phyloP scores from a whole-genome alignment of 208 protist genomes.

The Jaenimonas drosophilae region DNA sequence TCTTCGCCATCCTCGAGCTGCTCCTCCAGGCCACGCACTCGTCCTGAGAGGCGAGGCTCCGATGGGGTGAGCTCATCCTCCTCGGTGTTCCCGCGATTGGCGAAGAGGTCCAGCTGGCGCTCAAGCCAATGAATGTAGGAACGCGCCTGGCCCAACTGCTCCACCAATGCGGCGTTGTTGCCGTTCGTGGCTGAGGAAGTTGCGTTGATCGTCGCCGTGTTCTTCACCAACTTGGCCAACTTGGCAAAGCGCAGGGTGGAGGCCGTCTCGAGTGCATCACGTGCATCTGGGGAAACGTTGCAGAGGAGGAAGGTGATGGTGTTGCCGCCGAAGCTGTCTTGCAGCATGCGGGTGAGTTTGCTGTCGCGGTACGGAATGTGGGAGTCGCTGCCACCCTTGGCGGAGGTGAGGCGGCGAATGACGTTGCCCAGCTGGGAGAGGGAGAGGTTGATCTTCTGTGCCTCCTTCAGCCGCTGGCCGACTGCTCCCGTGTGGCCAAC shows the following conservation, averaged over 20 bases:
- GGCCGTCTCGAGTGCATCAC: slow-evolving; percentile 53
- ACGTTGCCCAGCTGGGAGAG: slow-evolving; percentile 86
- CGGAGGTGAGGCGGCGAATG: slow-evolving; percentile 45
- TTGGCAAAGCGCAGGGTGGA: slow-evolving; percentile 79
- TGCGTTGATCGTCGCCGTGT: slow-evolving; percentile 23
- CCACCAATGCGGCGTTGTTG: slow-evolving; percentile 1
- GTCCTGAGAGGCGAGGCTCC: too few relatives aligned
- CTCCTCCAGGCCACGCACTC: too few relatives aligned
- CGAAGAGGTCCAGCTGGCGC: slow-evolving; percentile 24
- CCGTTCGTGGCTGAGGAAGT: slow-evolving; percentile 9
- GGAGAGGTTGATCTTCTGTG: slow-evolving; percentile 88
- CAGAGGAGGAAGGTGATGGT: slow-evolving; percentile 67
- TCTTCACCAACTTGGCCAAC: slow-evolving; percentile 34
- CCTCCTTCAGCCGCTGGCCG: slow-evolving; percentile 68
- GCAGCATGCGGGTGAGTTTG: slow-evolving; percentile 87
- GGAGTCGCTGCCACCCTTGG: not conserved
- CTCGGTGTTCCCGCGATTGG: not conserved
- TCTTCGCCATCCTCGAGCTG: too few relatives aligned
- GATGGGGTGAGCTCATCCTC: too few relatives aligned
- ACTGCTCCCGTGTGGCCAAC: slow-evolving; percentile 64
- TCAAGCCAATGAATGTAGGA: slow-evolving; percentile 45
- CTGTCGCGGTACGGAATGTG: slow-evolving; percentile 86
- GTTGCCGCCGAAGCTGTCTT: slow-evolving; percentile 75
- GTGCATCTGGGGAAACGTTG: slow-evolving; percentile 54
- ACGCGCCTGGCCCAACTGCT: slow-evolving; percentile 13